These are phyloP conservation scores for Saposhnikovia divaricata DNA, from an alignment of 129 eudicot genomes.

Conservation along the genomic window DNA sequence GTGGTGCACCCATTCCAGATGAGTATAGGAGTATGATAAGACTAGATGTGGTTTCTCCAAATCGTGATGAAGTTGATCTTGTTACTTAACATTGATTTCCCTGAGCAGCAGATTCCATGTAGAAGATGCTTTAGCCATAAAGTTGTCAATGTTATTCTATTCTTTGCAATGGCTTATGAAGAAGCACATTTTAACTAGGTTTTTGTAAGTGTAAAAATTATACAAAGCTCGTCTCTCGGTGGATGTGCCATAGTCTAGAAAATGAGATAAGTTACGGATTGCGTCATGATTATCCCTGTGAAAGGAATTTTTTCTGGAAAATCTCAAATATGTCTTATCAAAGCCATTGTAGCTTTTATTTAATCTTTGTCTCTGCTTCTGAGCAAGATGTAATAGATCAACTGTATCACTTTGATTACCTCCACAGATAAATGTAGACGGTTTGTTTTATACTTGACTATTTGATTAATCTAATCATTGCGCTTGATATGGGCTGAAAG, in stretches of 20 bases:
- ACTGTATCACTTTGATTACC: too few relatives aligned
- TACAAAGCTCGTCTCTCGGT: neutral
- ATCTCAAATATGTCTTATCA: neutral
- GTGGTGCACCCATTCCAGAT: constrained; percentile 47
- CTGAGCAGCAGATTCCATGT: neutral
- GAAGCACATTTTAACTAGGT: neutral
- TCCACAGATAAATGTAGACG: neutral
- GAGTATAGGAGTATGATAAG: constrained; percentile 62
- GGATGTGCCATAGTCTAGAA: too few relatives aligned
- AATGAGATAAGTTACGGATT: too few relatives aligned
- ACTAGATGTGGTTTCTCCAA: constrained; percentile 61
- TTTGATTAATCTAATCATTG: too few relatives aligned
- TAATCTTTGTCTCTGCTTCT: too few relatives aligned
- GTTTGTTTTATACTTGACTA: neutral
- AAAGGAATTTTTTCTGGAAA: too few relatives aligned
- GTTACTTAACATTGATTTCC: constrained; percentile 29
- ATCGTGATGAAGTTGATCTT: constrained; percentile 63
- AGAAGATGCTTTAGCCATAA: neutral
- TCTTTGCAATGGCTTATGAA: neutral
- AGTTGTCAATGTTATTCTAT: neutral
- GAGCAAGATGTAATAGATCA: too few relatives aligned
- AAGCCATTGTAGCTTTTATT: neutral
- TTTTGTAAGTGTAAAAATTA: too few relatives aligned
- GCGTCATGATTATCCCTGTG: neutral
- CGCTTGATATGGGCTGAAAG: too few relatives aligned